Conservation (phyloP, 345 rosid species). For the Citrus cavaleriei region DNA sequence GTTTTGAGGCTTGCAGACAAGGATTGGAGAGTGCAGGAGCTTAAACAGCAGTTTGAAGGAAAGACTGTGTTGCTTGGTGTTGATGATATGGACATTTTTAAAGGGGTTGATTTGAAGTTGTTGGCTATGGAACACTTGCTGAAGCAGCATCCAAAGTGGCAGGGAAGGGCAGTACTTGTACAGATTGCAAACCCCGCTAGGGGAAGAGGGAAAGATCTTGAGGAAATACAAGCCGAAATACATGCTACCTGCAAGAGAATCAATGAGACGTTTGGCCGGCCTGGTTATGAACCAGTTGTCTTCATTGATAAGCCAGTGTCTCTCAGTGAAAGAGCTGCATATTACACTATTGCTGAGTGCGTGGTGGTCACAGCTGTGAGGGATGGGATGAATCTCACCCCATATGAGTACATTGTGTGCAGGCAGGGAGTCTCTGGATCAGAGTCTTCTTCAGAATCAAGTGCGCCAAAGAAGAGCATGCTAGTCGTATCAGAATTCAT, state of each 20-base stretch:
- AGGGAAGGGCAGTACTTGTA: slow-evolving; percentile 62
- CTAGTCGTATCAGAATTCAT: slow-evolving; percentile 74
- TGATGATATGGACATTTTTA: slow-evolving; percentile 83
- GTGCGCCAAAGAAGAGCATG: slow-evolving; percentile 63
- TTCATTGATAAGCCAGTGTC: slow-evolving; percentile 61
- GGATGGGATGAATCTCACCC: slow-evolving; percentile 83
- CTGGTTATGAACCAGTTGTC: slow-evolving; percentile 65
- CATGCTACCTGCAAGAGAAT: slow-evolving; percentile 56
- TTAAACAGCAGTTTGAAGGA: slow-evolving; percentile 67
- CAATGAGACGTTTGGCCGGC: slow-evolving; percentile 52
- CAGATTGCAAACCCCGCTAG: slow-evolving; percentile 75
- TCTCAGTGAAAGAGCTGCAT: slow-evolving; percentile 63
- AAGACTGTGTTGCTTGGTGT: slow-evolving; percentile 69
- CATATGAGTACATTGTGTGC: slow-evolving; percentile 68
- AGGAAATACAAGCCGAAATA: slow-evolving; percentile 62
- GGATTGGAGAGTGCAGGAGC: slow-evolving; percentile 70
- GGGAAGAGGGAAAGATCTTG: slow-evolving; percentile 65
- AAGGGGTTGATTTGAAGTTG: slow-evolving; percentile 69
- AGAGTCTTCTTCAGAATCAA: slow-evolving; percentile 30
- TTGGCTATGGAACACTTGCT: slow-evolving; percentile 77
- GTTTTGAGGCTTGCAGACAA: slow-evolving; percentile 63
- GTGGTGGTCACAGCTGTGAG: slow-evolving; percentile 76
- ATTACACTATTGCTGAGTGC: slow-evolving; percentile 65
- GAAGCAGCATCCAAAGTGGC: slow-evolving; percentile 70
- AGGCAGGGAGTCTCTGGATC: slow-evolving; percentile 55